These are phyloP conservation scores for Triticum monococcum DNA, from an alignment of 176 grass and related monocot species.

Conservation along the genomic window DNA sequence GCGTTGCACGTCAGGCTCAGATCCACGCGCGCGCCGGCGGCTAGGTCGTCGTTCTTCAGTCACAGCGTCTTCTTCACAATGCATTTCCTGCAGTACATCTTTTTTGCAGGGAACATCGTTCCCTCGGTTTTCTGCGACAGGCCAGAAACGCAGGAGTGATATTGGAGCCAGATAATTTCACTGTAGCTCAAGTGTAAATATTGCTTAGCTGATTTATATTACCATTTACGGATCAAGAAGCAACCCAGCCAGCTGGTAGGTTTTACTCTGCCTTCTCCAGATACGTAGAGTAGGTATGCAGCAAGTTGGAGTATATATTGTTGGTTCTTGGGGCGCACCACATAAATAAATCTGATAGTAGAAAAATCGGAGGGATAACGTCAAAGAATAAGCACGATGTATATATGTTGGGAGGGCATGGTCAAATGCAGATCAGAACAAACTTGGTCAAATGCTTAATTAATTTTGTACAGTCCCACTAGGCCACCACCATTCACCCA, in stretches of 20 bases:
- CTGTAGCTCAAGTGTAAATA: not conserved
- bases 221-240: not conserved
- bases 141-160: not conserved
- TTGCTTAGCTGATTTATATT: too few species aligned
- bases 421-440: not conserved
- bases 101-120: too few species aligned
- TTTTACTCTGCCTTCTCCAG: constrained; percentile 4
- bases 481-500: not conserved
- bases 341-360: not conserved
- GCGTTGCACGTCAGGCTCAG: not conserved
- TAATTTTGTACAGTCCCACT: not conserved
- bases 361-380: not conserved
- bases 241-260: not conserved
- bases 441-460: not conserved
- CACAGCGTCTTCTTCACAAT: too few species aligned
- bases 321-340: constrained; percentile 31
- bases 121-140: too few species aligned
- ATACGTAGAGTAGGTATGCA: not conserved
- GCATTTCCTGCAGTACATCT: too few species aligned
- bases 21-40: not conserved
- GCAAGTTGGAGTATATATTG: constrained; percentile 30
- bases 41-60: too few species aligned
- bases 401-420: constrained; percentile 2
- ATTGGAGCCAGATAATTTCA: not conserved
- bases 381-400: constrained; percentile 1